A percentile compares a stretch with the other conserved stretches of the same genome.
These are phyloP conservation scores for Brachypodium distachyon DNA, from an alignment of 202 grass and related monocot genomes.

Conservation along the genomic window DNA sequence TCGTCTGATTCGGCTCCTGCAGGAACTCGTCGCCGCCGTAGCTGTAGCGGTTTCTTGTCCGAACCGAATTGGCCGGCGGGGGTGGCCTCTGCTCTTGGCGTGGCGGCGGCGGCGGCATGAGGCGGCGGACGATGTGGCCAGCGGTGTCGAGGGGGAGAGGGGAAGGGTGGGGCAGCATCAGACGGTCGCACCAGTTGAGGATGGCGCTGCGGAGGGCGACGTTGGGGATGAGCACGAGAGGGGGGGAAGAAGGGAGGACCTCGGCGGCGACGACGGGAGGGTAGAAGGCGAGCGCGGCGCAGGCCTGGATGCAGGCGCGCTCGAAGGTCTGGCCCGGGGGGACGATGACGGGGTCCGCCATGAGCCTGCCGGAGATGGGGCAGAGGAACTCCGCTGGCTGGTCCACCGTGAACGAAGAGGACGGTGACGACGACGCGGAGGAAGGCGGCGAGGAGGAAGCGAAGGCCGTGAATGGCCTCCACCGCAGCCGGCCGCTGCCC, in stretches of 20 bases:
- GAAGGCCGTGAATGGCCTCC: constrained; percentile 14
- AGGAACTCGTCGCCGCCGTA: background rate
- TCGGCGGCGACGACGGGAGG: constrained; percentile 32
- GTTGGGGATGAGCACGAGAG: constrained; percentile 71
- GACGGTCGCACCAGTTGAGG: constrained; percentile 76
- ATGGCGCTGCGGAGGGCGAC: constrained; percentile 70
- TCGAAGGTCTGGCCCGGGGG: constrained; percentile 62
- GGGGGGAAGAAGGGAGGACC: constrained; percentile 20
- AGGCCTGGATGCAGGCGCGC: constrained; percentile 87
- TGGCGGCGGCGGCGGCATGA: constrained; percentile 31
- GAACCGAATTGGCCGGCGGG: constrained; percentile 13
- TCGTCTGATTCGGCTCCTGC: background rate
- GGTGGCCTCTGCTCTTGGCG: background rate
- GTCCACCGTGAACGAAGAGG: constrained; percentile 34
- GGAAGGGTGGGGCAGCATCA: constrained; percentile 40
- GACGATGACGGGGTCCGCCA: constrained; percentile 72
- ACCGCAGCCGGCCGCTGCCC: constrained; percentile 35
- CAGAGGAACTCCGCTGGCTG: constrained; percentile 83
- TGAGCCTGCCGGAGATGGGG: constrained; percentile 81
- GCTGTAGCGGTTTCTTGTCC: background rate
- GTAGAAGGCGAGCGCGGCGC: constrained; percentile 51
- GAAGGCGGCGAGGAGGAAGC: background rate
- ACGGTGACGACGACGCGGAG: constrained; percentile 3
- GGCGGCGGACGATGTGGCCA: constrained; percentile 52
- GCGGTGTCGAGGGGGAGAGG: constrained; percentile 59